These are phyloP conservation scores for Platanthera guangdongensis DNA, from an alignment of 106 monocot species.

Conservation along the genomic window DNA sequence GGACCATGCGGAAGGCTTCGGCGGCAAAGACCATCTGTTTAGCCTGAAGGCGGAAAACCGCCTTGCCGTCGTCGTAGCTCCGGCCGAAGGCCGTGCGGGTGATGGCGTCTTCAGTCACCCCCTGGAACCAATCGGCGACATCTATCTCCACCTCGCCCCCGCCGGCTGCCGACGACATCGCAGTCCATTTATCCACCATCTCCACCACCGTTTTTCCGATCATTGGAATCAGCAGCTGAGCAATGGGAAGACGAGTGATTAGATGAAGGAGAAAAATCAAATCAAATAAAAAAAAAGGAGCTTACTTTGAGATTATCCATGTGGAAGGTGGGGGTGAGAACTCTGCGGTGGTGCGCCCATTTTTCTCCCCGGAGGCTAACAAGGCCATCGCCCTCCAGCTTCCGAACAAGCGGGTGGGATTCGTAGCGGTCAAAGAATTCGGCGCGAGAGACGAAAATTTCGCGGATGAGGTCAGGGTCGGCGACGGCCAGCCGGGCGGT, in stretches of 20 bases:
- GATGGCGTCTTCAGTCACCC: constrained; percentile 46
- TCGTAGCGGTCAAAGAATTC: constrained; percentile 78
- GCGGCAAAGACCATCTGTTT: constrained; percentile 74
- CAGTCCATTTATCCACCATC: constrained; percentile 44
- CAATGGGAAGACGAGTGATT: neutral
- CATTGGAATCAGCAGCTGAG: constrained; percentile 53
- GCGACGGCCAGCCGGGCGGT: constrained; percentile 60
- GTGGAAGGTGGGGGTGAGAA: constrained; percentile 75
- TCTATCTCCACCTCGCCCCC: constrained; percentile 67
- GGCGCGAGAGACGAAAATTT: constrained; percentile 66
- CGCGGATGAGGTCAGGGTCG: constrained; percentile 84
- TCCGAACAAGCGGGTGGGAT: constrained; percentile 75
- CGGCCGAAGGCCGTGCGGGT: constrained; percentile 43
- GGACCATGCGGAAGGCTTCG: constrained; percentile 71
- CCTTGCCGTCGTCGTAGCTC: constrained; percentile 61
- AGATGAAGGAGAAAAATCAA: neutral
- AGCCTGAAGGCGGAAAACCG: constrained; percentile 63
- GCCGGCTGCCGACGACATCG: constrained; percentile 28
- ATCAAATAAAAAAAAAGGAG: neutral
- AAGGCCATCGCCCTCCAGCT: constrained; percentile 83
- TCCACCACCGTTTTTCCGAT: constrained; percentile 58
- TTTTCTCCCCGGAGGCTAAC: constrained; percentile 75
- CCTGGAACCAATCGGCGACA: constrained; percentile 48
- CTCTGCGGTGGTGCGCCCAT: constrained; percentile 72
- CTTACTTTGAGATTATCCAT: constrained; percentile 81